Evolutionary conservation across 2,329 filamentous ascomycete species (phyloP), one percentile per base, ranked within the genome.

Genomic region (Tetracladium maxilliforme): DNA sequence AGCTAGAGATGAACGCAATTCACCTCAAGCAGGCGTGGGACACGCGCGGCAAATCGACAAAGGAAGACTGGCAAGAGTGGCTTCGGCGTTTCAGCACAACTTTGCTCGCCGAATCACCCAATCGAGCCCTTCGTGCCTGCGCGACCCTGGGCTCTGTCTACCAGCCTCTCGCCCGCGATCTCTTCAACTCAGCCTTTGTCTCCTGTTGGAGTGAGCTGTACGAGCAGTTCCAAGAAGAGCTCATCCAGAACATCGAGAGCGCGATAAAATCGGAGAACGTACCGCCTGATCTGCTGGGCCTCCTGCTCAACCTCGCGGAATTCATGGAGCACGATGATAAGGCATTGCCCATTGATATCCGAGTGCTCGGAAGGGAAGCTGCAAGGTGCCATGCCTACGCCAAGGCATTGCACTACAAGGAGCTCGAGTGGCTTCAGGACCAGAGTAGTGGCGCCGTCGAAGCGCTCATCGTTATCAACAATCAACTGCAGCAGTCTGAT

Each of bases 311-410:
- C 43, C 64, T 99, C 25, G 90, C 90, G 13, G 90, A 99, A 47
- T 99, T 98, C 49, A 99, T 99, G 90, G 90, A 99, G 47, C 90
- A 98, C 43, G 92, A 98, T 40, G 90, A 99, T 48, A 98, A 98
- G 50, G 87, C 92, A 10, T 58, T 99, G 26, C 90, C 90, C 3
- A 98, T 99, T 33, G 92, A 99, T 44, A 94, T 99, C 35, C 67
- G 90, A 24, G 84, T 90, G 7, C 65, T 98, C 8, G 92, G 92
- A 16, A 79, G 87, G 44, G 92, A 95, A 48, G 90, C 90, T 24
- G 87, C 81, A 12, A 87, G 92, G 41, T 98, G 92, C 38, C 90
- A 99, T 49, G 92, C 90, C 5, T 98, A 92, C 45, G 90, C 90
- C 17, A 99, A 99, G 52, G 90, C 90, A 7, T 60, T 99, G 19